These are phyloP conservation scores for Pinus albicaulis DNA, from an alignment of 75 land plant genomes.

Conservation along the genomic window DNA sequence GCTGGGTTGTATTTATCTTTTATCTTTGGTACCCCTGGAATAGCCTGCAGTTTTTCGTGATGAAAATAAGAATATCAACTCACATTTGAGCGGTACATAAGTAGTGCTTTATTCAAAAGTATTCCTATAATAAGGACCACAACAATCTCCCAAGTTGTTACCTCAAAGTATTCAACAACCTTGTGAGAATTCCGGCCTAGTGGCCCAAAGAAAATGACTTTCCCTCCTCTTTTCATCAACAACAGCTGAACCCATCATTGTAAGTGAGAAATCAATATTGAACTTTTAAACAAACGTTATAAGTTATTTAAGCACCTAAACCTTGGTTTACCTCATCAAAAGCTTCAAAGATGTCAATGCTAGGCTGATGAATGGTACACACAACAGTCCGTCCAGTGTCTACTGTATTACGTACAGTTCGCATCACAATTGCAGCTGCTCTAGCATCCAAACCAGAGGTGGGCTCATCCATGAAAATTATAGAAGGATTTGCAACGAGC, in stretches of 20 bases:
- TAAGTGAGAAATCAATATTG: neutral
- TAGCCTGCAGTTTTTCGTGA: constrained; percentile 8
- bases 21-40: constrained; percentile 10
- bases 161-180: constrained; percentile 82
- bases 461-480: constrained; percentile 75
- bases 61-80: neutral
- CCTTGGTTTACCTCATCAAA: constrained; percentile 70
- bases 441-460: constrained; percentile 78
- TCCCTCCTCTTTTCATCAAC: constrained; percentile 82
- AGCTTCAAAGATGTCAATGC: constrained; percentile 84
- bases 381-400: constrained; percentile 89
- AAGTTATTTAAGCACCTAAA: neutral
- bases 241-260: constrained; percentile 37
- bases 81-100: too few species aligned
- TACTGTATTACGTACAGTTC: constrained; percentile 74
- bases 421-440: constrained; percentile 77
- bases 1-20: constrained; percentile 41
- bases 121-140: too few species aligned
- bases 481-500: constrained; percentile 80
- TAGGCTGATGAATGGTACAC: constrained; percentile 82
- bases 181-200: constrained; percentile 61
- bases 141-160: constrained; percentile 10
- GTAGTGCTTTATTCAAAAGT: too few species aligned
- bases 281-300: neutral
- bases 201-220: constrained; percentile 74